Conservation (phyloP, 257 asterid species). For the Solanum arcanum region DNA sequence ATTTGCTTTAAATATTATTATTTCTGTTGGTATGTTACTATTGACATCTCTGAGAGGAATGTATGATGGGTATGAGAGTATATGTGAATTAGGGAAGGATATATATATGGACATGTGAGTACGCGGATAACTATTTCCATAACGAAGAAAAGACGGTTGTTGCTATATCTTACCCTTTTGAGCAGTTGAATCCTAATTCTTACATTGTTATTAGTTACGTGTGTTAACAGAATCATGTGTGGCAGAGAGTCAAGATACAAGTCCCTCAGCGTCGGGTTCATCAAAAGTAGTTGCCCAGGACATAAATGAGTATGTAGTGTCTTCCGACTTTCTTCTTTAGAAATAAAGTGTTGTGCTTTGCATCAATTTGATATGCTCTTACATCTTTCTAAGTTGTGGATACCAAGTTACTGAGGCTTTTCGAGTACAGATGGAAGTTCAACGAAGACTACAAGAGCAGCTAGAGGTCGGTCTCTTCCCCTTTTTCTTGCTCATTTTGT, state of each 20-base stretch:
- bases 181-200: not conserved
- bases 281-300: slow-evolving; percentile 60
- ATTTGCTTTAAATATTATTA: not conserved
- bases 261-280: slow-evolving; percentile 58
- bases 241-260: slow-evolving; percentile 78
- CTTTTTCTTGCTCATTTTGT: not conserved
- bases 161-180: not conserved
- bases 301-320: slow-evolving; percentile 43
- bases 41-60: not conserved
- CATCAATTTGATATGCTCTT: not conserved
- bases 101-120: not conserved
- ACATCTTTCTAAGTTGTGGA: slow-evolving; percentile 37
- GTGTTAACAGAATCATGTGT: slow-evolving; percentile 49
- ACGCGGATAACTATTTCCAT: not conserved
- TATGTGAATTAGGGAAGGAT: not conserved
- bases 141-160: not conserved
- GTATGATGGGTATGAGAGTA: not conserved
- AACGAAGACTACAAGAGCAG: slow-evolving; percentile 70
- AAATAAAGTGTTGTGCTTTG: not conserved
- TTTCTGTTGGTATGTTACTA: not conserved
- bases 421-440: slow-evolving; percentile 92
- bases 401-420: slow-evolving; percentile 84
- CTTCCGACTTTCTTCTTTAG: not conserved
- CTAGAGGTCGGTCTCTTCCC: slow-evolving; percentile 48
- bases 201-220: not conserved